Conservation (phyloP, 1,284 basidiomycete genomes). For the Ganoderma boninense region DNA sequence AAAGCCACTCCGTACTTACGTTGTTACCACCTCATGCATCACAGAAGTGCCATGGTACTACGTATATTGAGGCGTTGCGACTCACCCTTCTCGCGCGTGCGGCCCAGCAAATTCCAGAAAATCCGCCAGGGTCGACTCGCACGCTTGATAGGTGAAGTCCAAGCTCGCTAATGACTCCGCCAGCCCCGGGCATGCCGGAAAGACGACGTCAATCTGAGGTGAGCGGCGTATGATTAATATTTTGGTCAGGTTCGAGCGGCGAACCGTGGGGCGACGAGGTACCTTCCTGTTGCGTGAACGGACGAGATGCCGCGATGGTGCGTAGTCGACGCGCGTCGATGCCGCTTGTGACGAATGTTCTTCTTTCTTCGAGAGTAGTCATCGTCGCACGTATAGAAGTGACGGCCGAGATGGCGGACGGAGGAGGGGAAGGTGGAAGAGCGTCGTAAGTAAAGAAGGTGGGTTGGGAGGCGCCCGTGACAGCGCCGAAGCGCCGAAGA, state of each 20-base stretch:
- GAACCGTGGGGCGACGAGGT: not conserved
- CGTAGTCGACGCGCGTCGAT: constrained; percentile 4
- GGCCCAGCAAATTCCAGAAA: constrained; percentile 47
- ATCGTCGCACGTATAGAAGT: not conserved
- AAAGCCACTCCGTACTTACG: too few relatives aligned
- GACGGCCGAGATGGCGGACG: not conserved
- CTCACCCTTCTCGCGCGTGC: constrained; percentile 31
- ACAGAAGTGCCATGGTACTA: not conserved
- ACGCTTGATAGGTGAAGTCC: constrained; percentile 51
- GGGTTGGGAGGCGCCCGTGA: not conserved
- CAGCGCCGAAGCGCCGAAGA: not conserved
- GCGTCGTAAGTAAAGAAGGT: not conserved
- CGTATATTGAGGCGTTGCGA: too few relatives aligned
- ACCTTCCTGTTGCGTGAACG: constrained; percentile 32
- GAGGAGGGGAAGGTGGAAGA: constrained; percentile 1
- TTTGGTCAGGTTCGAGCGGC: not conserved
- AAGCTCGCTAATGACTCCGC: constrained; percentile 49
- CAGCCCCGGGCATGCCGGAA: constrained; percentile 50
- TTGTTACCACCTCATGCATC: not conserved
- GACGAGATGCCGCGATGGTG: constrained; percentile 21
- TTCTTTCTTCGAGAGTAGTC: constrained; percentile 5
- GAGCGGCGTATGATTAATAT: not conserved
- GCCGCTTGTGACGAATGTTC: constrained; percentile 1
- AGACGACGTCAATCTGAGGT: constrained; percentile 62
- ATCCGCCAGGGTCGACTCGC: constrained; percentile 49